These are phyloP conservation scores for Austroboletus eburneus DNA, from an alignment of 768 basidiomycete genomes.

Conservation along the genomic window DNA sequence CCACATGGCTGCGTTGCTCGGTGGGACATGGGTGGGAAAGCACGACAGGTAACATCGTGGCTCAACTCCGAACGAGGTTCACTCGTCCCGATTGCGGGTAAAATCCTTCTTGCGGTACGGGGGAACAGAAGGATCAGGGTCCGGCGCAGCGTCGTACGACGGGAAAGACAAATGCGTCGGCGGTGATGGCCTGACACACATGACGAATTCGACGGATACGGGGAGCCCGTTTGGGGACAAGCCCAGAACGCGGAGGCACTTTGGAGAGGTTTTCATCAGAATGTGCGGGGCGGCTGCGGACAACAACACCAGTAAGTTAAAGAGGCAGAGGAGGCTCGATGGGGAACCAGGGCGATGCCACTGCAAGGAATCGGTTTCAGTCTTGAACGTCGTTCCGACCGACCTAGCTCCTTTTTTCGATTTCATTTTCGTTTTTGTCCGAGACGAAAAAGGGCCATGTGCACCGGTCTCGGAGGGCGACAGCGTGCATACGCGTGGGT, in stretches of 20 bases:
- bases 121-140: not conserved
- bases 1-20: slow-evolving; percentile 11
- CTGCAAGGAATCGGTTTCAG: not conserved
- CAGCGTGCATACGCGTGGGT: not conserved
- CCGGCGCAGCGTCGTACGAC: not conserved
- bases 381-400: not conserved
- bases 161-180: slow-evolving; percentile 7
- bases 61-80: slow-evolving; percentile 1
- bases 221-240: no score
- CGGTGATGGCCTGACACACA: slow-evolving; percentile 2
- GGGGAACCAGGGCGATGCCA: slow-evolving; percentile 4
- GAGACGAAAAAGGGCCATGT: not conserved
- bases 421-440: not conserved
- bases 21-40: not conserved
- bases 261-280: slow-evolving; percentile 1
- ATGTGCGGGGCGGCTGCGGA: not conserved
- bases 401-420: not conserved
- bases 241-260: no score
- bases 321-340: not conserved
- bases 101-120: not conserved
- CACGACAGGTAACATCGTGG: not conserved
- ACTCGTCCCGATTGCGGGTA: not conserved
- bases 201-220: not conserved
- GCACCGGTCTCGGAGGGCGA: slow-evolving; percentile 3
- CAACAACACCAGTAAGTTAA: not conserved